These are phyloP conservation scores for Xylaria bambusicola DNA, from an alignment of 495 filamentous ascomycete species.

Conservation along the genomic window DNA sequence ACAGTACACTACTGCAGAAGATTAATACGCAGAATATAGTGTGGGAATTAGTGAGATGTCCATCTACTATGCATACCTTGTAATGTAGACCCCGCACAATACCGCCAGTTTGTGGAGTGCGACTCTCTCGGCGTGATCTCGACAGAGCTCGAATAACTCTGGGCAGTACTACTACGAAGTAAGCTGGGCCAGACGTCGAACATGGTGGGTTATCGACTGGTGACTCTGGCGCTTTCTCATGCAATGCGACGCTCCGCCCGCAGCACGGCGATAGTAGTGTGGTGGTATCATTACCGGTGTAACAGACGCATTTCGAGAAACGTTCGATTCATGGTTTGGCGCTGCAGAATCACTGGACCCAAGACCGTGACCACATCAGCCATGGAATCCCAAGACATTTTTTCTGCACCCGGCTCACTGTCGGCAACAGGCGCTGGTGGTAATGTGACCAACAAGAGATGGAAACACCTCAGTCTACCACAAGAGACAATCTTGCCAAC, in stretches of 20 bases:
- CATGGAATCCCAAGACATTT: background rate
- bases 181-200: background rate
- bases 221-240: constrained; percentile 7
- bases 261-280: constrained; percentile 7
- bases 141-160: background rate
- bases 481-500: too few species aligned
- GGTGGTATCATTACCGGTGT: background rate
- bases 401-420: background rate
- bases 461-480: too few species aligned
- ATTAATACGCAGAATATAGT: background rate
- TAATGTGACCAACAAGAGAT: constrained; percentile 10
- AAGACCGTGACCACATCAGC: constrained; percentile 1
- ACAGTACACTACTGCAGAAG: too few species aligned
- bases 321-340: constrained; percentile 5
- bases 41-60: background rate
- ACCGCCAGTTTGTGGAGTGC: background rate
- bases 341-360: background rate
- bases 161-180: background rate
- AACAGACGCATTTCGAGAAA: constrained; percentile 14
- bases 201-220: background rate
- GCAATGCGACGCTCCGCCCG: constrained; percentile 11
- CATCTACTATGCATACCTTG: too few species aligned
- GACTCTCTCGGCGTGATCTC: constrained; percentile 2
- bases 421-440: constrained; percentile 1
- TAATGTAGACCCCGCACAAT: background rate